These are phyloP conservation scores for Euryodendron excelsum DNA, from an alignment of 148 eudicot species.

Conservation along the genomic window DNA sequence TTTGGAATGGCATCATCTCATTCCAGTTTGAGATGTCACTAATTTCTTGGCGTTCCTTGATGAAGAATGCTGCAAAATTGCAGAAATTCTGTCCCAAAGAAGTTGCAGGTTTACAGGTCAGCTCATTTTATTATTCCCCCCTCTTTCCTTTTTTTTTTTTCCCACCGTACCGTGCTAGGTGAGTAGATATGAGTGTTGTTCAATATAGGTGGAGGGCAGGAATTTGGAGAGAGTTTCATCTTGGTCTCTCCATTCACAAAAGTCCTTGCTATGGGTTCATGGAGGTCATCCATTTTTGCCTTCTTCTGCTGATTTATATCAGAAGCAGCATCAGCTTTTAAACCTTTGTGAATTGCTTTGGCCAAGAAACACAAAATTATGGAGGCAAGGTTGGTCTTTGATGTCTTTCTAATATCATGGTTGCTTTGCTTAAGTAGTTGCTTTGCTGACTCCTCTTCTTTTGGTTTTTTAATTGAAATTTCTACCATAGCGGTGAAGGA, in stretches of 20 bases:
- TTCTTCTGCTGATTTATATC: constrained; percentile 54
- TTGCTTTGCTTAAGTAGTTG: neutral
- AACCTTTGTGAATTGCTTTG: constrained; percentile 51
- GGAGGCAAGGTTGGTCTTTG: constrained; percentile 38
- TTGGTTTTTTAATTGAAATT: neutral
- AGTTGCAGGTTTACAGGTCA: constrained; percentile 59
- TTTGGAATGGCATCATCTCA: constrained; percentile 56
- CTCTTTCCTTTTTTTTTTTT: neutral
- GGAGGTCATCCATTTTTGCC: constrained; percentile 93
- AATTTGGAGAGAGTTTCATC: constrained; percentile 33
- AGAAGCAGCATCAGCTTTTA: constrained; percentile 57
- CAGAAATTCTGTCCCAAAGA: constrained; percentile 48
- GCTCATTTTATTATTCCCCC: neutral
- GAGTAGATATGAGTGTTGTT: neutral
- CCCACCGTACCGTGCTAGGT: neutral
- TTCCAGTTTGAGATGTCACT: constrained; percentile 42
- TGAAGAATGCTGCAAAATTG: constrained; percentile 54
- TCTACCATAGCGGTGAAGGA: constrained; percentile 30
- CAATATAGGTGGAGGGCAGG: constrained; percentile 42
- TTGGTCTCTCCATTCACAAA: constrained; percentile 52
- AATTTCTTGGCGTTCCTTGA: constrained; percentile 66
- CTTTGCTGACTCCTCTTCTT: neutral
- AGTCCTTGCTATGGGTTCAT: constrained; percentile 81
- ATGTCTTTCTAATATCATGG: neutral
- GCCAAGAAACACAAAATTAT: constrained; percentile 39